phyloP scores from a whole-genome alignment of 495 filamentous ascomycete species.

The Penicillium pulvis region DNA sequence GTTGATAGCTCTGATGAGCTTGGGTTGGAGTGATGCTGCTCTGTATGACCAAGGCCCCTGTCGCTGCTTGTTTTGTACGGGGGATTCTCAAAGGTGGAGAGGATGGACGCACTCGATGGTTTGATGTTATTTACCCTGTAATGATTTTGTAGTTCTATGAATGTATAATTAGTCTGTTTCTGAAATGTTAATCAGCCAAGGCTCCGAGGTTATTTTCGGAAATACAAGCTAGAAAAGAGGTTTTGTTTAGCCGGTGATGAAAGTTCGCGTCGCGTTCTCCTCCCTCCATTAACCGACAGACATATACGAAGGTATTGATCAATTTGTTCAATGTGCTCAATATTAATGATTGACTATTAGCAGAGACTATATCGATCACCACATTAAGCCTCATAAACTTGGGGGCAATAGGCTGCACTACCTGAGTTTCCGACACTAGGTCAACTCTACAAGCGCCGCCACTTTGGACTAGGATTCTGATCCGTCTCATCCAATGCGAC shows the following conservation, averaged over 20 bases:
- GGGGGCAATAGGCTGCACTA: not conserved
- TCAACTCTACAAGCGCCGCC: not conserved
- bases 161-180: not conserved
- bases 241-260: too few species aligned
- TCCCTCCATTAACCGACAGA: too few species aligned
- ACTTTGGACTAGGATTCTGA: not conserved
- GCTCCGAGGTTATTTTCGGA: too few species aligned
- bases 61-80: not conserved
- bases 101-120: not conserved
- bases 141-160: not conserved
- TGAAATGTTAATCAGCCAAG: too few species aligned
- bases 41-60: not conserved
- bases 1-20: slow-evolving; percentile 42
- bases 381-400: not conserved
- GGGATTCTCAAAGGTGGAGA: not conserved
- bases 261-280: too few species aligned
- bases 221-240: too few species aligned
- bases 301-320: not conserved
- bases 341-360: too few species aligned
- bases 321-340: not conserved
- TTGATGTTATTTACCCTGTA: not conserved
- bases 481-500: too few species aligned
- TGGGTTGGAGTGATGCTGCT: not conserved
- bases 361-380: too few species aligned
- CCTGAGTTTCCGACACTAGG: not conserved